Evolutionary conservation across 257 asterid genomes (phyloP).

Genomic region (Nemophila menziesii): DNA sequence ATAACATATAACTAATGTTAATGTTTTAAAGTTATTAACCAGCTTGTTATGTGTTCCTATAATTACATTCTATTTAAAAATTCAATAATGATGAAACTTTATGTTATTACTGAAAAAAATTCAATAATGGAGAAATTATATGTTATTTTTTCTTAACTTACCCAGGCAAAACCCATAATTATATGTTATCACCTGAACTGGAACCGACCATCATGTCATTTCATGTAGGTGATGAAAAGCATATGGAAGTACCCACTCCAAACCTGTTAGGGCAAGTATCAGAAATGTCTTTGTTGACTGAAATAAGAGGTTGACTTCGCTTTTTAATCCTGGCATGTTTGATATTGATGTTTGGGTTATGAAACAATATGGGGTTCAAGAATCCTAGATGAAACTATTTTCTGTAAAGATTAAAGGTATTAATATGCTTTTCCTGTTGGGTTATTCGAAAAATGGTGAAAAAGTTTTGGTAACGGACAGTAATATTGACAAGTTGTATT

Average conservation of each 20-base stretch:
- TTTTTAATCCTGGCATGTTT: background rate
- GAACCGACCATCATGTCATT: slow-evolving; percentile 11
- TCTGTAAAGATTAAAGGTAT: slow-evolving; percentile 4
- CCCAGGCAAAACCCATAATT: too few relatives aligned
- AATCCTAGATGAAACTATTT: slow-evolving; percentile 7
- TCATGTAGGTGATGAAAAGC: slow-evolving; percentile 5
- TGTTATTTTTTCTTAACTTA: too few relatives aligned
- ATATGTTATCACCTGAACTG: background rate
- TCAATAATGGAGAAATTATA: too few relatives aligned
- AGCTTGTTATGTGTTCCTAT: too few relatives aligned
- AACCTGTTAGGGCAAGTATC: background rate
- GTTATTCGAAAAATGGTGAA: slow-evolving; percentile 26
- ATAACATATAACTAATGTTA: too few relatives aligned
- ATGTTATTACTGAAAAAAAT: too few relatives aligned
- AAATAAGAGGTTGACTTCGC: background rate
- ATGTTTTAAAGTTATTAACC: too few relatives aligned
- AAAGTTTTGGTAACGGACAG: slow-evolving; percentile 31
- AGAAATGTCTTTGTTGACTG: background rate
- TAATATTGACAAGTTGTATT: slow-evolving; percentile 30
- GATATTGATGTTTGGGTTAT: slow-evolving; percentile 6
- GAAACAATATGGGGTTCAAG: slow-evolving; percentile 4
- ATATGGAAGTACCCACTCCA: slow-evolving; percentile 2
- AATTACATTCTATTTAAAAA: too few relatives aligned
- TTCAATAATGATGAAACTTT: too few relatives aligned
- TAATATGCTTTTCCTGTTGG: slow-evolving; percentile 26